These are phyloP conservation scores for Aspergillus oerlinghausenensis DNA, from an alignment of 2,329 filamentous ascomycete species.

Conservation along the genomic window DNA sequence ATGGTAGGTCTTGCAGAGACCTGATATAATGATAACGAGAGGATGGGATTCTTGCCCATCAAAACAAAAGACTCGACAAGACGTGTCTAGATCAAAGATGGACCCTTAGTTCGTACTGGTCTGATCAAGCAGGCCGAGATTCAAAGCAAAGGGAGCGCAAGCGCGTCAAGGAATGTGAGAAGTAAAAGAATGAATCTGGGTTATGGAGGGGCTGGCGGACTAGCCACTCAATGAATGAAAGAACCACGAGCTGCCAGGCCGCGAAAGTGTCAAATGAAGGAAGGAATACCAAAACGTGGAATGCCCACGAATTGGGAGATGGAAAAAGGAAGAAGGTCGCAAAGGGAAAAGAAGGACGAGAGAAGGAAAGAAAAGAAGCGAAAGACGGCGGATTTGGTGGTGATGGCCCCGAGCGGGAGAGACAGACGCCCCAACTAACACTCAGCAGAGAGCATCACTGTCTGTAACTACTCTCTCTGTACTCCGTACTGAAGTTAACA, in stretches of 20 bases:
- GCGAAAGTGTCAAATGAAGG: conserved; percentile 15
- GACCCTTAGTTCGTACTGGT: background rate
- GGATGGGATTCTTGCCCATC: background rate
- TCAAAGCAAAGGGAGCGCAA: conserved; percentile 11
- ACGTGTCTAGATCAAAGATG: background rate
- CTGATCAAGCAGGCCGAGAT: conserved; percentile 5
- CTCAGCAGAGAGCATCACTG: too few species aligned
- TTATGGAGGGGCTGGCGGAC: conserved; percentile 10
- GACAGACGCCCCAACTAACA: background rate
- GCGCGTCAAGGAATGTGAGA: conserved; percentile 20
- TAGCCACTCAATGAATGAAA: conserved; percentile 30
- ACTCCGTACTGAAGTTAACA: too few species aligned
- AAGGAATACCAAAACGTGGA: conserved; percentile 7
- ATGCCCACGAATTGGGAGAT: conserved; percentile 11
- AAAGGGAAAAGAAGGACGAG: conserved; percentile 5
- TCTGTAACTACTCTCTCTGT: too few species aligned
- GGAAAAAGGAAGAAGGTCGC: conserved; percentile 7
- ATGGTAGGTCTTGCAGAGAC: background rate
- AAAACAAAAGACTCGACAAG: background rate
- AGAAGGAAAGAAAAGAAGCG: background rate
- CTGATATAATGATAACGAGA: background rate
- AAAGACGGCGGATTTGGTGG: background rate
- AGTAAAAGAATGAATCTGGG: conserved; percentile 16
- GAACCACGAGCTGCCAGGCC: conserved; percentile 33
- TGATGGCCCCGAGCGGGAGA: background rate